Base-by-base conservation (phyloP, 2,329 filamentous ascomycete species). In the Fusarium sulawesiense region DNA sequence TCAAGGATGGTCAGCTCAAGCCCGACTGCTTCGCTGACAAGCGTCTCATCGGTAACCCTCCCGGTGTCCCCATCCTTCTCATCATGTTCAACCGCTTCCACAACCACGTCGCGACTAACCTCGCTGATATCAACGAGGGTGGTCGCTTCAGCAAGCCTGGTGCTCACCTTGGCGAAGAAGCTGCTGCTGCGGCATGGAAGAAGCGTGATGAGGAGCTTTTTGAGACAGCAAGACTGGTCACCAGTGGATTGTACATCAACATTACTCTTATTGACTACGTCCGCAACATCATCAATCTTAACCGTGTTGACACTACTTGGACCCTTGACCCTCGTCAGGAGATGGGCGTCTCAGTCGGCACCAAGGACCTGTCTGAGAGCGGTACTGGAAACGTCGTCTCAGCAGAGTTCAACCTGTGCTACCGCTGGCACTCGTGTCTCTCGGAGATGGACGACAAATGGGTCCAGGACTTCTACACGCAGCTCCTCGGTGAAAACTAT, bases 71-170 rank as follows among this genome's bases (percentile, higher is more conserved):
- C 59, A 89, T 92, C 7, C 75, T 94, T 5, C 80, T 94, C 29
- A 86, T 94, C 78, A 93, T 94, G 91, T 91, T 93, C 80, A 91
- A 91, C 74, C 87, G 90, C 25, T 97, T 97, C 80, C 95, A 98
- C 80, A 98, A 98, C 80, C 87, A 96, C 70, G 88, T 94, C 0
- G 94, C 92, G 3, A 87, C 89, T 56, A 91, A 95, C 65, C 83
- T 98, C 20, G 92, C 92, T 0, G 82, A 86, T n/a, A 95, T 98
- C 79, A 97, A 98, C 74, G 94, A 98, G 74, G 88, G 89, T 46
- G 90, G 89, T 18, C 88, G 92, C 23, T 98, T 97, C 80, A 87
- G 85, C 1, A 90, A 89, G 64, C 93, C 93, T 0, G 75, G 82
- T 0, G 79, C 83, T 7, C 69, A 80, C 1, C 81, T 88, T 0